phyloP scores from a whole-genome alignment of 139 green algal species.

The Zygnema cylindricum region DNA sequence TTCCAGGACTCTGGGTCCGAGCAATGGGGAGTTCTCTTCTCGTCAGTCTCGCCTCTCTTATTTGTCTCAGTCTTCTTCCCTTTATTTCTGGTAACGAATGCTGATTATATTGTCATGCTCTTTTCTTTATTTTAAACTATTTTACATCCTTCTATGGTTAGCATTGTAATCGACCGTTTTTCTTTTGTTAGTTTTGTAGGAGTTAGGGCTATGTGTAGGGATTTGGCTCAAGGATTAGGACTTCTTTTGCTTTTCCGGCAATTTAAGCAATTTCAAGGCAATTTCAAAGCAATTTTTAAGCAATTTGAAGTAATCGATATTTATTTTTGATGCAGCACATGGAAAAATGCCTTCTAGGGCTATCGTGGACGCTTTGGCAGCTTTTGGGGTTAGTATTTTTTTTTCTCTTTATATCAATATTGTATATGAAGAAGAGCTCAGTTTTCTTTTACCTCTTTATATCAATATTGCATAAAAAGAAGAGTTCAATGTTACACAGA shows the following conservation, averaged over 20 bases:
- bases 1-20: conserved; percentile 41
- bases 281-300: background rate
- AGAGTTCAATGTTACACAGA: too few species aligned
- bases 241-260: background rate
- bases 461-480: too few species aligned
- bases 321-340: background rate
- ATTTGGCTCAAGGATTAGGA: background rate
- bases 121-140: background rate
- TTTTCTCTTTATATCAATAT: too few species aligned
- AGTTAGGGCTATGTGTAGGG: background rate
- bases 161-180: background rate
- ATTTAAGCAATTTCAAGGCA: background rate
- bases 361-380: conserved; percentile 34
- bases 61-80: conserved; percentile 38
- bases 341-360: conserved; percentile 10
- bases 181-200: background rate
- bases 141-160: background rate
- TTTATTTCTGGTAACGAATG: conserved; percentile 34
- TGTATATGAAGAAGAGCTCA: too few species aligned
- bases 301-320: background rate
- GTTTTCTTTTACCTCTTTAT: too few species aligned
- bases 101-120: background rate
- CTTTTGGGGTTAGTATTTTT: conserved; percentile 42
- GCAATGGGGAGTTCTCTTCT: conserved; percentile 45
- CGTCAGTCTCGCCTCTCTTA: conserved; percentile 34